Conservation (phyloP, 371 early-diverging fungal genomes). For the Zychaea mexicana region DNA sequence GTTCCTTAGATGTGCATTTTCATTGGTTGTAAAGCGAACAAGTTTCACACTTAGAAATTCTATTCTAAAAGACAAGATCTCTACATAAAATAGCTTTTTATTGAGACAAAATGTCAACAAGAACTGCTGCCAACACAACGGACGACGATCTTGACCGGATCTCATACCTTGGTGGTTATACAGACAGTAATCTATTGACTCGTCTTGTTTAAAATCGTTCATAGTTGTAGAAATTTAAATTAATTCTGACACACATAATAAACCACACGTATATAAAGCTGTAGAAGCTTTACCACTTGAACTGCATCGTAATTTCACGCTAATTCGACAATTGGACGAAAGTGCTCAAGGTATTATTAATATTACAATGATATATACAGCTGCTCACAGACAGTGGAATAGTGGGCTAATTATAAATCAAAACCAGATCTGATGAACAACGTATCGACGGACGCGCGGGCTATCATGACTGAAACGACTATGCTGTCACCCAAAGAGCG, state of each 20-base stretch:
- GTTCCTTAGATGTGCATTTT: too few species aligned
- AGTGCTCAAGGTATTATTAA: slow-evolving; percentile 62
- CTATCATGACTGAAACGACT: slow-evolving; percentile 40
- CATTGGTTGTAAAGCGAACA: too few species aligned
- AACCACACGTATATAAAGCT: slow-evolving; percentile 57
- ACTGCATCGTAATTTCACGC: slow-evolving; percentile 86
- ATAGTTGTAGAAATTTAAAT: background rate
- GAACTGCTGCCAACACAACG: background rate
- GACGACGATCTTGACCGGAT: slow-evolving; percentile 25
- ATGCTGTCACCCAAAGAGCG: slow-evolving; percentile 53
- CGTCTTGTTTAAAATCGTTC: background rate
- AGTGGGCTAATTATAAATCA: background rate
- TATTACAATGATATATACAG: background rate
- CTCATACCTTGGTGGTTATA: slow-evolving; percentile 74
- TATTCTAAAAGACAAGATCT: too few species aligned
- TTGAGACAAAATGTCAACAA: background rate
- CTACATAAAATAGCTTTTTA: too few species aligned
- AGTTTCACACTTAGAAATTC: too few species aligned
- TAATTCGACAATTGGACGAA: slow-evolving; percentile 91
- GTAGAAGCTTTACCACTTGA: slow-evolving; percentile 88
- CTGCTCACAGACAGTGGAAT: too few species aligned
- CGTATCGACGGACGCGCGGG: slow-evolving; percentile 50
- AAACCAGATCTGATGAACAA: slow-evolving; percentile 57
- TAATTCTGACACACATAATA: background rate
- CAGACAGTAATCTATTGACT: slow-evolving; percentile 68